Evolutionary conservation across 2,329 filamentous ascomycete genomes (phyloP), one percentile per base, ranked within the genome.

Genomic region (Teratosphaeriaceae sp.): DNA sequence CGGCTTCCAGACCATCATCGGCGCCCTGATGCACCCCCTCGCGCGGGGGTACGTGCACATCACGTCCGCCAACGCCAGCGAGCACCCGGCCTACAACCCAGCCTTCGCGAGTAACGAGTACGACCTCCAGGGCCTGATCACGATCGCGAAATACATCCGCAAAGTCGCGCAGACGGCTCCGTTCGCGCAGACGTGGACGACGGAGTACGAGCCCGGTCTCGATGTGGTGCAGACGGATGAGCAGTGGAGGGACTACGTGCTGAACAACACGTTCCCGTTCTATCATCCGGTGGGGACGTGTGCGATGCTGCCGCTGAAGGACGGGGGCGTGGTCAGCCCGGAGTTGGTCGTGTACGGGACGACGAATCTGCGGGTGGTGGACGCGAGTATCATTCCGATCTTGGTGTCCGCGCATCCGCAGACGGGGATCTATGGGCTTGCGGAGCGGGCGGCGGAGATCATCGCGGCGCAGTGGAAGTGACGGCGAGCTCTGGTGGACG

Each of bases 121-220:
- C 20, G 59, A 62, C 40, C 36, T 52, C 3, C 47, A 50, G 22
- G 49, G 55, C 2, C 38, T 59, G 2, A 51, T 52, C 3, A 45
- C 47, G 18, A 50, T 50, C 5, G 27, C 56, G 4, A 44, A 53
- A 31, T 53, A 73, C 30, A 45, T 67, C 9, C 58, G 68, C 0
- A 56, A 62, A 15, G 68, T 76, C 61, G 62, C 63, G 6, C 53
- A 65, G 7, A 65, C 65, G 8, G 57, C 65, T 1, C 59, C 57
- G 0, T 69, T 74, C 56, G 51, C 53, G 54, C 45, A 18, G 13
- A 53, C 40, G 46, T 40, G n/a, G 22, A 37, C 24, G 12, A 8
- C 36, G 5, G 55, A 45, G 45, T 53, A 41, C 50, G 49, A 48
- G 43, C 55, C 52, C 3, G 45, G 45, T 7, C 27, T 46, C 4